phyloP scores from a whole-genome alignment of 2,329 filamentous ascomycete species.

The Verticillium alfalfae region DNA sequence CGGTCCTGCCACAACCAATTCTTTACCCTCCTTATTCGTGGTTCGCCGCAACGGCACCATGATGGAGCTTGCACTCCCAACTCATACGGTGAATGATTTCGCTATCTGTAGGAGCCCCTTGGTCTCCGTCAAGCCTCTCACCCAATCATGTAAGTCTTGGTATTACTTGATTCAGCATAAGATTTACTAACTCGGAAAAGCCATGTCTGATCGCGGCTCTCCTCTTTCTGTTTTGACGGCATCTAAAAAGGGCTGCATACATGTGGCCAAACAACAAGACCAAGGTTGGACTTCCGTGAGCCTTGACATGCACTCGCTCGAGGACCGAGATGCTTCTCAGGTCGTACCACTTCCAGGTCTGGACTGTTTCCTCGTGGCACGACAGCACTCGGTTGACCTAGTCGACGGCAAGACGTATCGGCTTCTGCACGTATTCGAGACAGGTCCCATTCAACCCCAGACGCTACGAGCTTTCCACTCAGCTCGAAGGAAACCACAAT shows the following conservation, averaged over 20 bases:
- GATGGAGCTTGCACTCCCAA: conserved; percentile 48
- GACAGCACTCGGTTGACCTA: conserved; percentile 54
- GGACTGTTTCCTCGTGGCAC: conserved; percentile 55
- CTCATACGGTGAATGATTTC: conserved; percentile 33
- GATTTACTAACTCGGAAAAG: conserved; percentile 8
- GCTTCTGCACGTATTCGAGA: conserved; percentile 57
- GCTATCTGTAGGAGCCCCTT: conserved; percentile 48
- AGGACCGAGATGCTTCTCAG: conserved; percentile 43
- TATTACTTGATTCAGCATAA: neutral
- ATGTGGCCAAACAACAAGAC: conserved; percentile 32
- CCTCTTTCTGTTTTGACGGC: conserved; percentile 37
- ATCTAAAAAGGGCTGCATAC: conserved; percentile 44
- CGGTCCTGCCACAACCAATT: conserved; percentile 28
- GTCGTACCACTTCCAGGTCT: conserved; percentile 55
- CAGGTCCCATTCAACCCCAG: conserved; percentile 51
- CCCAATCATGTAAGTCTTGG: conserved; percentile 7
- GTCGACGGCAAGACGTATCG: conserved; percentile 34
- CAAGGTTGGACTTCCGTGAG: conserved; percentile 44
- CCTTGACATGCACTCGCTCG: conserved; percentile 31
- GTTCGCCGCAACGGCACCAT: conserved; percentile 61
- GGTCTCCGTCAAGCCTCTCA: conserved; percentile 40
- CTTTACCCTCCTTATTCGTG: conserved; percentile 47
- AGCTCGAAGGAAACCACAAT: conserved; percentile 42
- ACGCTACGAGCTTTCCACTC: conserved; percentile 58
- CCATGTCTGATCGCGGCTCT: conserved; percentile 11